phyloP scores from a whole-genome alignment of 768 basidiomycete genomes.

The Boletus sensibilis region DNA sequence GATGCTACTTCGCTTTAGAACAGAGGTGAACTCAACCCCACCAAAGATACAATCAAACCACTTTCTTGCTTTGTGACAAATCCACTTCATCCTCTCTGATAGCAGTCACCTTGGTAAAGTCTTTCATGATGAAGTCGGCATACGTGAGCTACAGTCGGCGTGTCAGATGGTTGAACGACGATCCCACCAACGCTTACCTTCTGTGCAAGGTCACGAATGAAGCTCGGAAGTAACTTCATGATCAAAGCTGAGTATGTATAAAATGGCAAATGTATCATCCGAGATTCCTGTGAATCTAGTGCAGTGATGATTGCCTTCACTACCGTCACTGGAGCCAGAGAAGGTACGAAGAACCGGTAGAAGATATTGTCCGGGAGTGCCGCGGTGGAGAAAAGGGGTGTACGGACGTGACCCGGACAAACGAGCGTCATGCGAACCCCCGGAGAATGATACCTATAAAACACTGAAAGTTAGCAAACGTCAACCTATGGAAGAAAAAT shows the following conservation, averaged over 20 bases:
- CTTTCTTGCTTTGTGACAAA: constrained; percentile 9
- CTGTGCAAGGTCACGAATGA: constrained; percentile 69
- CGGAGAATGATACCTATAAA: constrained; percentile 63
- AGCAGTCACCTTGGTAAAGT: constrained; percentile 64
- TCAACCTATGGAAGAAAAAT: neutral
- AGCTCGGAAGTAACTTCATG: constrained; percentile 64
- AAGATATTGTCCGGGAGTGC: constrained; percentile 48
- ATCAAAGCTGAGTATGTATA: constrained; percentile 60
- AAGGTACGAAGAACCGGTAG: constrained; percentile 75
- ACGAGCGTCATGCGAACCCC: constrained; percentile 86
- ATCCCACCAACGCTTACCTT: constrained; percentile 48
- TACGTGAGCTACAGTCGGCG: constrained; percentile 49
- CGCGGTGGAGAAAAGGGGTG: constrained; percentile 70
- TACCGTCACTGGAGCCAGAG: constrained; percentile 66
- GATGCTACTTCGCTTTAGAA: neutral
- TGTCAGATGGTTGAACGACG: constrained; percentile 9
- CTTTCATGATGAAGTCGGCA: constrained; percentile 70
- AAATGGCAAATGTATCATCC: constrained; percentile 69
- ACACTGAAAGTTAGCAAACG: neutral
- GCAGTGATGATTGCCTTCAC: constrained; percentile 82
- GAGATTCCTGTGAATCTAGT: constrained; percentile 76
- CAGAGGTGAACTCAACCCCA: neutral
- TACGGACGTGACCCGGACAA: constrained; percentile 75
- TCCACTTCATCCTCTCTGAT: constrained; percentile 54
- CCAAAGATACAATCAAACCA: constrained; percentile 3